Percentiles rank a stretch among this genome's conserved stretches.
phyloP scores from a whole-genome alignment of 2,329 filamentous ascomycete genomes.

The Tolypocladium inflatum region DNA sequence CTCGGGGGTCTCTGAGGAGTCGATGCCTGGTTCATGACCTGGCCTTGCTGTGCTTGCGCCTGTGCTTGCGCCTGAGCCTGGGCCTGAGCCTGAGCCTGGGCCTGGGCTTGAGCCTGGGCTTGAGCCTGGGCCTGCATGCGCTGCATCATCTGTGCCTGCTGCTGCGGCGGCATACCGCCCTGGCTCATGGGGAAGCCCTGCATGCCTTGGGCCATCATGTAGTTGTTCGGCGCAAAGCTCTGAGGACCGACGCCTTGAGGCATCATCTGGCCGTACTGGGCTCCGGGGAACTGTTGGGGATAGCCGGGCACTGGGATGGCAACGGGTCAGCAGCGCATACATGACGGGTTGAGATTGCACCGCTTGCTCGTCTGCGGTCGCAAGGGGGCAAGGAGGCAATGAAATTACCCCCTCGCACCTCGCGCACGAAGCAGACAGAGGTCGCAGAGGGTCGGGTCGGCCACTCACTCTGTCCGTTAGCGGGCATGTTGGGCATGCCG shows the following conservation, averaged over 20 bases:
- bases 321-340: slow-evolving; percentile 7
- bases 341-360: not conserved
- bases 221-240: slow-evolving; percentile 35
- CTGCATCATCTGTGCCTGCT: slow-evolving; percentile 7
- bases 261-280: slow-evolving; percentile 46
- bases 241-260: slow-evolving; percentile 39
- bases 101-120: slow-evolving; percentile 4
- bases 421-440: not conserved
- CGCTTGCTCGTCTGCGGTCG: not conserved
- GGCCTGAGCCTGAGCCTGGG: not conserved
- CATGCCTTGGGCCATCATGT: slow-evolving; percentile 46
- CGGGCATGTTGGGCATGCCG: slow-evolving; percentile 48
- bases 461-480: slow-evolving; percentile 51
- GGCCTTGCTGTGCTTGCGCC: slow-evolving; percentile 8
- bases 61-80: not conserved
- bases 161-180: slow-evolving; percentile 37
- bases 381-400: slow-evolving; percentile 2
- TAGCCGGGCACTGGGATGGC: slow-evolving; percentile 42
- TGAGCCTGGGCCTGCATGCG: slow-evolving; percentile 7
- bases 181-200: slow-evolving; percentile 47
- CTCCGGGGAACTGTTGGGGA: slow-evolving; percentile 46
- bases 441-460: slow-evolving; percentile 1
- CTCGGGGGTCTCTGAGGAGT: slow-evolving; percentile 25
- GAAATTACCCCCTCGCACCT: not conserved
- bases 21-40: slow-evolving; percentile 16